Base-by-base conservation (phyloP, 768 basidiomycete species). In the Paxillus ammoniavirescens region DNA sequence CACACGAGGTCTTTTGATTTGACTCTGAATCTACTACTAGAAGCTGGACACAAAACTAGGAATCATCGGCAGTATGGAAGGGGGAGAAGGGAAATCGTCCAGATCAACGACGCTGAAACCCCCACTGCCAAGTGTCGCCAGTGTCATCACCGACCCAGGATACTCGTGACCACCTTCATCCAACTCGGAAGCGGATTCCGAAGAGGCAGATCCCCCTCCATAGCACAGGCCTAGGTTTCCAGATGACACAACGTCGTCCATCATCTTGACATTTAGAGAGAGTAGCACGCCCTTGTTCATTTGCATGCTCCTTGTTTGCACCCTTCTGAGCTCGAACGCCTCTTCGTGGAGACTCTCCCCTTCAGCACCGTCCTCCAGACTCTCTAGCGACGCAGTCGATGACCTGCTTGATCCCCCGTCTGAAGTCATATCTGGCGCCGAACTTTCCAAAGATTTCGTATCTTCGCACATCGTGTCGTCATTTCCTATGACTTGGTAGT, bases 301-400 rank as follows among this genome's bases (percentile, higher is more conserved):
- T 60, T 79, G 77, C 62, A 82, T 67, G 55, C 79, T 82, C 61
- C 73, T 76, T 44, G 78, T 75, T 45, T 76, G 79, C 2, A 71
- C 80, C 12, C 77, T 72, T 57, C 71, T 72, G 42, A 80, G 67
- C 55, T 81, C 78, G 56, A 76, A 79, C 2, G 64, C 65, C 48
- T 67, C 71, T n/a, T 70, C 71, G 17, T 60, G 42, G 18, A 59
- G 46, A 21, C 68, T 61, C 36, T 53, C 57, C 37, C 38, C 49
- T 8, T 61, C 62, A 9, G 55, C 40, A 21, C 46, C 53, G 13
- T 43, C 50, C 31, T 57, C 60, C 2, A 57, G 44, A 48, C 68
- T 68, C 44, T 63, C 55, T 28, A 71, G 55, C 21, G 67, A 67
- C 35, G 23, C 46, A 17, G 37, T 55, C n/a, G 68, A 67, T 3